Evolutionary conservation across 1,139 yeast genomes (phyloP).

Genomic region (Zygosaccharomyces sapae): DNA sequence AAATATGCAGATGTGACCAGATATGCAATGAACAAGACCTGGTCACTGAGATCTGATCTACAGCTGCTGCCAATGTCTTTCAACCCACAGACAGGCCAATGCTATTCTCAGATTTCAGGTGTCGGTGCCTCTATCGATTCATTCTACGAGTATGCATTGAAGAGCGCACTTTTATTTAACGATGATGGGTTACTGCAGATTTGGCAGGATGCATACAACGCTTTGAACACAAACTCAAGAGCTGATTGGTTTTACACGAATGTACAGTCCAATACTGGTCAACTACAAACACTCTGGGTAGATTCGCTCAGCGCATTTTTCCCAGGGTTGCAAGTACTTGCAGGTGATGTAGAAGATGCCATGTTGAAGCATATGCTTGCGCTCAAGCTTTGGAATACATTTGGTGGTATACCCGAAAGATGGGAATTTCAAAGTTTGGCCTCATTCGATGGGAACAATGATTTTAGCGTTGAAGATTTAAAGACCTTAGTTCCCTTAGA

Average conservation of each 20-base stretch:
- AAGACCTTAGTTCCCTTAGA: constrained; percentile 49
- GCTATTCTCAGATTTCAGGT: constrained; percentile 66
- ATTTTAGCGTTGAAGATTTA: constrained; percentile 8
- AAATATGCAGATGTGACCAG: constrained; percentile 62
- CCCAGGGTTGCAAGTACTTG: constrained; percentile 76
- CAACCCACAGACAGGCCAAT: constrained; percentile 53
- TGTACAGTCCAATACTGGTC: constrained; percentile 53
- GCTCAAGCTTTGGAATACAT: constrained; percentile 74
- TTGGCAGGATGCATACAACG: constrained; percentile 56
- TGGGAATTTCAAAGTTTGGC: constrained; percentile 54
- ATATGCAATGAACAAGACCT: constrained; percentile 61
- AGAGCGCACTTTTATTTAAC: constrained; percentile 67
- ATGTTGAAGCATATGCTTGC: constrained; percentile 58
- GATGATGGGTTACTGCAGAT: constrained; percentile 58
- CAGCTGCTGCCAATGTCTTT: constrained; percentile 77
- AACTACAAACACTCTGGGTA: constrained; percentile 59
- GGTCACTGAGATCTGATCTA: constrained; percentile 60
- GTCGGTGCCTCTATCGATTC: constrained; percentile 94
- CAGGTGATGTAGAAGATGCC: constrained; percentile 72
- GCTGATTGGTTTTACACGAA: constrained; percentile 59
- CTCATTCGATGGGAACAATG: neutral
- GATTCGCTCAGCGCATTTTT: constrained; percentile 86
- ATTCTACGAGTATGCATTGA: constrained; percentile 82
- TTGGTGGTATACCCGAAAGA: constrained; percentile 81
- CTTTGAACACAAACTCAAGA: constrained; percentile 51